Evolutionary conservation across 495 filamentous ascomycete species (phyloP).

Genomic region (Aspergillus incahuasiensis): DNA sequence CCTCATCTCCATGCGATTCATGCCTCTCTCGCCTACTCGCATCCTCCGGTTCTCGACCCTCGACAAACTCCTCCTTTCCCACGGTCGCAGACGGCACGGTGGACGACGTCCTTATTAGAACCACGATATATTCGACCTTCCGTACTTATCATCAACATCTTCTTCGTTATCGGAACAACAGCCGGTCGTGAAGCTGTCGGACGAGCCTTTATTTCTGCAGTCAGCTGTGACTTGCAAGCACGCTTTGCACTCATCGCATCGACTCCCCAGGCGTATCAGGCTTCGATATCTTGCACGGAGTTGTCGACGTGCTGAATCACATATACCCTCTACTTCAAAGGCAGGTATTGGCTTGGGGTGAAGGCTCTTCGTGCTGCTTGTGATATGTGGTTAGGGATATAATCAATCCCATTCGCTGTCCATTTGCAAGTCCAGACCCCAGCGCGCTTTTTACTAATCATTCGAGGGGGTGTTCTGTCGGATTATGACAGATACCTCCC

Average conservation of each 20-base stretch:
- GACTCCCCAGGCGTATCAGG: not conserved
- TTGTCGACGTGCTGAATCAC: not conserved
- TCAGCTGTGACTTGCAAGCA: not conserved
- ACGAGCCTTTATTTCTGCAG: not conserved
- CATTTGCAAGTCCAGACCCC: constrained; percentile 12
- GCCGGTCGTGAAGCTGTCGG: not conserved
- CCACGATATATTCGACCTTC: constrained; percentile 7
- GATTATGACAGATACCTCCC: constrained; percentile 92
- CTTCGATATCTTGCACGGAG: not conserved
- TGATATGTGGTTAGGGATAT: constrained; percentile 38
- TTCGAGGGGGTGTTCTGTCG: constrained; percentile 59
- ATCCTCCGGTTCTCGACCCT: constrained; percentile 22
- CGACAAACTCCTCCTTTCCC: constrained; percentile 18
- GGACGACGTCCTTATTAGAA: constrained; percentile 13
- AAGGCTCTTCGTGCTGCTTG: constrained; percentile 1
- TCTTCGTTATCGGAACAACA: not conserved
- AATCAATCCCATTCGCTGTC: constrained; percentile 18
- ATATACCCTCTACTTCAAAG: not conserved
- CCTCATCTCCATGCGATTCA: constrained; percentile 35
- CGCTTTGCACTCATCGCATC: not conserved
- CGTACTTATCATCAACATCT: not conserved
- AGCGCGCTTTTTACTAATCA: constrained; percentile 26
- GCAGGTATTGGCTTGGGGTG: not conserved
- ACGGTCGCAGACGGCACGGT: constrained; percentile 27
- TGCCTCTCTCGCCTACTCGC: constrained; percentile 26